phyloP scores from a whole-genome alignment of 2,329 filamentous ascomycete species.

The Fusarium fujikuroi region DNA sequence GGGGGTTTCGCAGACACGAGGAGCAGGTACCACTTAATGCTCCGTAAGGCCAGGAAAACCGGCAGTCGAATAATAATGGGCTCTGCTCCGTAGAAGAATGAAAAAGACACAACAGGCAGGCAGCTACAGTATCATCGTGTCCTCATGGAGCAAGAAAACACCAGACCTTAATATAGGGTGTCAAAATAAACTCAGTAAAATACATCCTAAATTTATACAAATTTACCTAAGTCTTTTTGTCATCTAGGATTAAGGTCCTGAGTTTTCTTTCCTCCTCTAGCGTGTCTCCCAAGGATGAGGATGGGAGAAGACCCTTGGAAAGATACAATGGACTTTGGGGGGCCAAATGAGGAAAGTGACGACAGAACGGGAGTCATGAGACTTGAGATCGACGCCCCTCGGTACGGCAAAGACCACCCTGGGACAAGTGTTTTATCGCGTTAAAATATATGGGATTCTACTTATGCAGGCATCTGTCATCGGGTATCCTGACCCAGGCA shows the following conservation, averaged over 20 bases:
- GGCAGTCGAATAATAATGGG: slow-evolving; percentile 12
- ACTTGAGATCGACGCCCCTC: slow-evolving; percentile 30
- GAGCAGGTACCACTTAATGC: slow-evolving; percentile 25
- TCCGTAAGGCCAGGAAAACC: slow-evolving; percentile 16
- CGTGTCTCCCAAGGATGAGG: slow-evolving; percentile 3
- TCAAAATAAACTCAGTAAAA: no score
- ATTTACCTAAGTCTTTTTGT: no score
- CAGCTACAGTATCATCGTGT: slow-evolving; percentile 7
- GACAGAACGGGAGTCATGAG: slow-evolving; percentile 41
- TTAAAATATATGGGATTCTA: slow-evolving; percentile 1
- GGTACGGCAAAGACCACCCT: slow-evolving; percentile 8
- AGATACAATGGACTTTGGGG: slow-evolving; percentile 9
- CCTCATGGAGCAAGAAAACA: no score
- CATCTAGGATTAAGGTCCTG: no score
- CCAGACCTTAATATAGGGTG: no score
- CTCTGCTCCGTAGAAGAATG: not conserved
- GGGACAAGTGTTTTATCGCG: slow-evolving; percentile 12
- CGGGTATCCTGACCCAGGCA: slow-evolving; percentile 9
- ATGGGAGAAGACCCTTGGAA: slow-evolving; percentile 30
- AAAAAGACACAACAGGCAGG: not conserved
- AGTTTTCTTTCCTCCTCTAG: no score
- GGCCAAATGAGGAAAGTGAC: slow-evolving; percentile 40
- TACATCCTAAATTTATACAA: no score
- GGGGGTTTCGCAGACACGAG: not conserved
- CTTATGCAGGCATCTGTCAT: not conserved